Evolutionary conservation across 2,329 filamentous ascomycete species (phyloP).

Genomic region (Dothidotthia symphoricarpi): DNA sequence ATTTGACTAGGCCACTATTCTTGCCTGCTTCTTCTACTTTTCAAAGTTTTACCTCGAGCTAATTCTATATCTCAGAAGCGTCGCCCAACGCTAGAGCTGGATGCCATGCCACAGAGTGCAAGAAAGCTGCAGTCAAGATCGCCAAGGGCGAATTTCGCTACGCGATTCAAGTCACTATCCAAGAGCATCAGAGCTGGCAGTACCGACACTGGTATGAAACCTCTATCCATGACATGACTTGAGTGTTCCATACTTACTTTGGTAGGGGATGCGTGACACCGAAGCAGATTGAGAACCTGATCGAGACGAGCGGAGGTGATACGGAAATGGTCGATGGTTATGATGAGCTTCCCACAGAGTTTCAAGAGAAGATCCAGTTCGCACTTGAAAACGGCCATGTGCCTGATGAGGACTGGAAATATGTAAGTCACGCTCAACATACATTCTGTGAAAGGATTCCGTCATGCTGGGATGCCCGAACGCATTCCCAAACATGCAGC

Average conservation of each 20-base stretch:
- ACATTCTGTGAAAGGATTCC: neutral
- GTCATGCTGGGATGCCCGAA: no score
- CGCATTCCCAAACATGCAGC: no score
- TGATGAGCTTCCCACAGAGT: constrained; percentile 68
- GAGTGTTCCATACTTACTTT: constrained; percentile 14
- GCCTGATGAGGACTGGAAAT: constrained; percentile 82
- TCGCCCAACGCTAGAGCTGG: constrained; percentile 63
- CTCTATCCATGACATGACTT: no score
- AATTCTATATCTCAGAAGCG: constrained; percentile 13
- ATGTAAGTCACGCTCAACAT: constrained; percentile 58
- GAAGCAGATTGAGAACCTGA: constrained; percentile 64
- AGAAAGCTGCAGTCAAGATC: constrained; percentile 68
- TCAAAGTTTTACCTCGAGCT: neutral
- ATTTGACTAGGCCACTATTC: no score
- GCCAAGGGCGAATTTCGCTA: constrained; percentile 69
- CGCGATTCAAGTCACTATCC: constrained; percentile 67
- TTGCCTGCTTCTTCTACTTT: neutral
- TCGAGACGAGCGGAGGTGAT: constrained; percentile 58
- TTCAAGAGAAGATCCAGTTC: constrained; percentile 70
- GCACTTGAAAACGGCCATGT: constrained; percentile 77
- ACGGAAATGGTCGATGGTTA: constrained; percentile 74
- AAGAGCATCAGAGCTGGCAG: constrained; percentile 61
- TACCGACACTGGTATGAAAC: constrained; percentile 86
- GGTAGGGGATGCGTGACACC: constrained; percentile 86
- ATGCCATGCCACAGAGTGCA: constrained; percentile 72